phyloP scores from a whole-genome alignment of 1,139 yeast species.

The Candida pseudoviswanathii region DNA sequence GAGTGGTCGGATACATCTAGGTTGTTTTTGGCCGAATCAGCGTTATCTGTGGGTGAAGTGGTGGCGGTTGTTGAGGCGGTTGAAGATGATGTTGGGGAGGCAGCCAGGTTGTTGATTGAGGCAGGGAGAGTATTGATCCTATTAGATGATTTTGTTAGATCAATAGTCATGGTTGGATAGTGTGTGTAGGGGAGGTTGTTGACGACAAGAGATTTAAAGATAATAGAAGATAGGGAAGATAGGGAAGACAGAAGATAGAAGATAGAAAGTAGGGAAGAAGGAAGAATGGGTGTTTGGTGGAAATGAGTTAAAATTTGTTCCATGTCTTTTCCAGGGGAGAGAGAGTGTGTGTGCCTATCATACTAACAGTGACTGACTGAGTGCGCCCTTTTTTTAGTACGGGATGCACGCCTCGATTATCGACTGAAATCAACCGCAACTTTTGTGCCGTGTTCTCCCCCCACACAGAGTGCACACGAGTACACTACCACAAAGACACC shows the following conservation, averaged over 20 bases:
- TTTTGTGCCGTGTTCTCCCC: not conserved
- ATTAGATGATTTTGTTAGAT: constrained; percentile 1
- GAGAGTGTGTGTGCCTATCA: too few relatives aligned
- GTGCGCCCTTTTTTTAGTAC: not conserved
- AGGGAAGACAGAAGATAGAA: not conserved
- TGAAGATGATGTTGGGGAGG: not conserved
- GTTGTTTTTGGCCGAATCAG: not conserved
- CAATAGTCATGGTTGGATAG: not conserved
- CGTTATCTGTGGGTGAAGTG: not conserved
- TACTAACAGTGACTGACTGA: not conserved
- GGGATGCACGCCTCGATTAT: not conserved
- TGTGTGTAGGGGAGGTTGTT: not conserved
- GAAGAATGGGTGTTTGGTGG: not conserved
- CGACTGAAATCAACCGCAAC: not conserved
- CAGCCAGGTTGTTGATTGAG: not conserved
- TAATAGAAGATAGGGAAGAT: not conserved
- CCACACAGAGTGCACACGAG: not conserved
- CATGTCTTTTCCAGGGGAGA: too few relatives aligned
- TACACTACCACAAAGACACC: too few relatives aligned
- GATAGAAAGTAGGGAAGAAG: not conserved
- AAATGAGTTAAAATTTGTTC: too few relatives aligned
- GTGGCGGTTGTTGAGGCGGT: not conserved
- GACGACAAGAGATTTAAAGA: not conserved
- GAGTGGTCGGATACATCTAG: not conserved
- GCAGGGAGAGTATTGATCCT: not conserved